Evolutionary conservation across 1,284 basidiomycete species (phyloP), one percentile per base, ranked within the genome.

Genomic region (Heliocybe sulcata): DNA sequence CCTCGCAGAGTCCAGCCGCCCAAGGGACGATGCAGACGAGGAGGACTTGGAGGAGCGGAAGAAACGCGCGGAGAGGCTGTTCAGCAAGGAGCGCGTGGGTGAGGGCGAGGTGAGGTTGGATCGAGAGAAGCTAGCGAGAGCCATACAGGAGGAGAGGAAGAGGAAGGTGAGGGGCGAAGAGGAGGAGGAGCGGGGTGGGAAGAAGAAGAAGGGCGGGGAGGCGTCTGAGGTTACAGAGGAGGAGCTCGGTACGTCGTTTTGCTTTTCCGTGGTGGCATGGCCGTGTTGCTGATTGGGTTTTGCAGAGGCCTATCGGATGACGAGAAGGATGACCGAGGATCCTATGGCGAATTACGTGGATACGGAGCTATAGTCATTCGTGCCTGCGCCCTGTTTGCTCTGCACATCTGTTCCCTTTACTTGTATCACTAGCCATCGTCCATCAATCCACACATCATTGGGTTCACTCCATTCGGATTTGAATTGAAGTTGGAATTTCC

Each of bases 281-380:
- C 45, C 31, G 25, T 14, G 54, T 57, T 19, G n/a, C 31, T 60
- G 59, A 59, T 55, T 64, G 60, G 54, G 56, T 53, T 48, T 56
- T 66, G 56, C 74, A 91, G 90, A 95, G 82, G 85, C 85, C 19
- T 95, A 94, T 69, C 79, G 92, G 52, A 85, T 90, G 81, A 82
- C 71, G 53, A 78, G 84, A 52, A 72, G 80, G 61, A 79, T 84
- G 65, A 72, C 77, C 23, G 90, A 94, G 57, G 92, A 95, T 68
- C 92, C 92, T 2, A 94, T 95, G 90, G 88, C 88, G 31, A 89
- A 89, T 63, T 92, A 94, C 67, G 76, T 87, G 25, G 88, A 91
- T 65, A 62, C 64, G 45, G 80, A 76, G 29, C 64, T 72, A 33
- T 72, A 49, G n/a, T n/a, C n/a, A 42, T 20, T 42, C 19, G 3